These are phyloP conservation scores for Cryptococcus sp. DNA, from an alignment of 1,284 basidiomycete species.

Conservation along the genomic window DNA sequence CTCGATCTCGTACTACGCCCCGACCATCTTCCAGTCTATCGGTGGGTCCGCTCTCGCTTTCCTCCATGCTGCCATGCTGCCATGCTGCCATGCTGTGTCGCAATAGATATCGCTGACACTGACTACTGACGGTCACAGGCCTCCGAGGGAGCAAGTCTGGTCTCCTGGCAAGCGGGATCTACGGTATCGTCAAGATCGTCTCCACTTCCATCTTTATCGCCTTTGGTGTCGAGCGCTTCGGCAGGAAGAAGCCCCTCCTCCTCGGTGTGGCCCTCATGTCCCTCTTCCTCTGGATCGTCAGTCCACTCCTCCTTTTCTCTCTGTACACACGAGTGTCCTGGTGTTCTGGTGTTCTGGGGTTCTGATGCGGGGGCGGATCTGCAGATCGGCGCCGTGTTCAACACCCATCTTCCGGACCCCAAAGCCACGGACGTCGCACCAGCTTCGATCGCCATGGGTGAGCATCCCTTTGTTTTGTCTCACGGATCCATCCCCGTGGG, in stretches of 20 bases:
- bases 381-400: constrained; percentile 61
- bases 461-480: not conserved
- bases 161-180: constrained; percentile 75
- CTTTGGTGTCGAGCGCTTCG: constrained; percentile 54
- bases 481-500: not conserved
- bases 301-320: not conserved
- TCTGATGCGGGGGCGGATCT: no score
- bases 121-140: not conserved
- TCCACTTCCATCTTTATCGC: constrained; percentile 65
- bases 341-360: no score
- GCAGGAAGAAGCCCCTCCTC: constrained; percentile 53
- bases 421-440: constrained; percentile 17
- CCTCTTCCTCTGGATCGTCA: constrained; percentile 60
- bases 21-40: constrained; percentile 56
- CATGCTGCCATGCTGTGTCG: no score
- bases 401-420: constrained; percentile 59
- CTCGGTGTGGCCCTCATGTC: constrained; percentile 60
- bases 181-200: constrained; percentile 71
- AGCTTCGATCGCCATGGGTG: constrained; percentile 48
- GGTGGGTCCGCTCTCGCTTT: constrained; percentile 22
- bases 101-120: not conserved
- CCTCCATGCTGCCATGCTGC: no score
- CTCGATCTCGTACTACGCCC: constrained; percentile 70
- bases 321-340: not conserved
- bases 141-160: constrained; percentile 56